Conservation (phyloP, 192 early-diverging fungal genomes). For the Phycomyces nitens region DNA sequence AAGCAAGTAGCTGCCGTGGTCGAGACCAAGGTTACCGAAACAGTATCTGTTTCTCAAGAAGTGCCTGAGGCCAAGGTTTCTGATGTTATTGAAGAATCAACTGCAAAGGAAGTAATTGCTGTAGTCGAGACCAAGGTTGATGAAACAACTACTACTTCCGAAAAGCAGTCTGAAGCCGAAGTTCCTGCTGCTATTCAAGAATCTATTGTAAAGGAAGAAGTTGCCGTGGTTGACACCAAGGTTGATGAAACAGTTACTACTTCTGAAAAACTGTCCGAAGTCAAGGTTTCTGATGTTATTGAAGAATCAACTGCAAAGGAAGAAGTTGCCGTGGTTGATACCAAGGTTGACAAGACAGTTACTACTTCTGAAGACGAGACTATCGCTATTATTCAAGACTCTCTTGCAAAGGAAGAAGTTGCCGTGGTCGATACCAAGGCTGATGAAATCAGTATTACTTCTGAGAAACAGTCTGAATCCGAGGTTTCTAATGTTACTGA, state of each 20-base stretch:
- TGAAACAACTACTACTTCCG: no score
- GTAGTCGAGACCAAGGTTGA: background rate
- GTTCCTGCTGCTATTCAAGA: background rate
- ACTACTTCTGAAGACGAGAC: no score
- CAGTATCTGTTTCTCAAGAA: no score
- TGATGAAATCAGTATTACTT: no score
- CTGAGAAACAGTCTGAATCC: no score
- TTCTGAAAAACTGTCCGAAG: no score
- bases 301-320: background rate
- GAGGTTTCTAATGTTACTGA: no score
- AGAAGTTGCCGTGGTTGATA: background rate
- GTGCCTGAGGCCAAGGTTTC: background rate
- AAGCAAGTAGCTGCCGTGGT: background rate
- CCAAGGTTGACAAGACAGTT: background rate
- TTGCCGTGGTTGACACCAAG: background rate
- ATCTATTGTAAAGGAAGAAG: background rate
- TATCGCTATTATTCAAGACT: no score
- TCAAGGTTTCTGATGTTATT: background rate
- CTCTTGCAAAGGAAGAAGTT: background rate
- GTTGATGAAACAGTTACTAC: no score
- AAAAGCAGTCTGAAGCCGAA: background rate
- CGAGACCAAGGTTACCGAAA: background rate
- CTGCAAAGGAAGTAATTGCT: background rate
- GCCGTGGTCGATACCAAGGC: background rate
- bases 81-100: background rate